Evolutionary conservation across 2,329 filamentous ascomycete species (phyloP).

Genomic region (Fusarium hainanense): DNA sequence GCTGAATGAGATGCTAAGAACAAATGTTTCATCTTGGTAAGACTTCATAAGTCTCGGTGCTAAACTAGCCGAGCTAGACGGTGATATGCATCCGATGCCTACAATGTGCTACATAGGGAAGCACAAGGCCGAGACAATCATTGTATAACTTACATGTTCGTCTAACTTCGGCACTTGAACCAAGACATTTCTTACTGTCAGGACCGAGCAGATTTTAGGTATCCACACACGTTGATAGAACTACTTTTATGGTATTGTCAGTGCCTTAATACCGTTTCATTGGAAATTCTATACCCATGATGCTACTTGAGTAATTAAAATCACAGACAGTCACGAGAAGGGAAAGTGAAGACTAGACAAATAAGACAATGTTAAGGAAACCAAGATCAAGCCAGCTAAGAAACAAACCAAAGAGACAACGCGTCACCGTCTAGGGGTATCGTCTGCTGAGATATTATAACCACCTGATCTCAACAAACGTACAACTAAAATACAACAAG

Average conservation of each 20-base stretch:
- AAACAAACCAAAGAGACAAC: conserved; percentile 50
- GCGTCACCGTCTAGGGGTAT: conserved; percentile 47
- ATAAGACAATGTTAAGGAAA: conserved; percentile 47
- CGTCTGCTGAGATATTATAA: conserved; percentile 49
- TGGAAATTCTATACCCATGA: background rate
- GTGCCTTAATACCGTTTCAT: background rate
- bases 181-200: background rate
- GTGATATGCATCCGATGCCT: background rate
- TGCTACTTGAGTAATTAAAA: background rate
- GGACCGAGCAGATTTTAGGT: background rate
- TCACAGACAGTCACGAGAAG: background rate
- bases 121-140: background rate
- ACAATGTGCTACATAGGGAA: background rate
- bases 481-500: conserved; percentile 56
- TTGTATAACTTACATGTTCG: background rate
- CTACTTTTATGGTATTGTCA: background rate
- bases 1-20: too few relatives aligned
- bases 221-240: background rate
- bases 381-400: conserved; percentile 55
- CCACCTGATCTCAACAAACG: conserved; percentile 49
- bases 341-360: conserved; percentile 33
- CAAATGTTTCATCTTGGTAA: background rate
- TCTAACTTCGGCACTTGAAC: background rate
- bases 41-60: background rate
- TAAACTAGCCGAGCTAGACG: background rate